Evolutionary conservation across 169 alveolate genomes (phyloP).

Genomic region (Cryptosporidium ubiquitum): DNA sequence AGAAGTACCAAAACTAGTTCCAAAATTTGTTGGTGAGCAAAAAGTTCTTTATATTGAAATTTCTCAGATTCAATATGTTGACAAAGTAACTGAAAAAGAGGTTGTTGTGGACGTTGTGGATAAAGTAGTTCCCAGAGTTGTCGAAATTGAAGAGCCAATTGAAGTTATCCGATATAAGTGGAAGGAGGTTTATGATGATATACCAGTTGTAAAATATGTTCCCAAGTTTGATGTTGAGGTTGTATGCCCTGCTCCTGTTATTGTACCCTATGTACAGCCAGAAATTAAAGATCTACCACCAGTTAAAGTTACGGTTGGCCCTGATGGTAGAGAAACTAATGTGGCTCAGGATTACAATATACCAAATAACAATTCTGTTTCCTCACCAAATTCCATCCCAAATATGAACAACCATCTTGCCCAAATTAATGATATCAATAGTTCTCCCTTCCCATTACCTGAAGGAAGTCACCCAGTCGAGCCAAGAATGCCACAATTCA

Average conservation of each 20-base stretch:
- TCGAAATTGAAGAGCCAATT: slow-evolving; percentile 85
- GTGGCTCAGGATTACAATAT: slow-evolving; percentile 56
- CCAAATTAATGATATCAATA: slow-evolving; percentile 31
- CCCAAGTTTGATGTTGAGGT: slow-evolving; percentile 88
- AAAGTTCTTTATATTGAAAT: slow-evolving; percentile 85
- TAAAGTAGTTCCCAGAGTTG: slow-evolving; percentile 85
- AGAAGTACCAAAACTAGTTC: slow-evolving; percentile 86
- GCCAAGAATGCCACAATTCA: slow-evolving; percentile 68
- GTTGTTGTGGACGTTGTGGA: slow-evolving; percentile 87
- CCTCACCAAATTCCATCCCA: slow-evolving; percentile 33
- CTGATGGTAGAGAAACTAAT: slow-evolving; percentile 73
- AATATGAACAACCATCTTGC: slow-evolving; percentile 26
- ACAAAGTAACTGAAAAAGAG: slow-evolving; percentile 85
- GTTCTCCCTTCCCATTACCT: slow-evolving; percentile 73
- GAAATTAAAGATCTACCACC: slow-evolving; percentile 86
- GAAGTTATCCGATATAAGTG: slow-evolving; percentile 86
- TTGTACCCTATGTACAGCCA: slow-evolving; percentile 87
- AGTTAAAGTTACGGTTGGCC: slow-evolving; percentile 81
- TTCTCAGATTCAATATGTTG: slow-evolving; percentile 85
- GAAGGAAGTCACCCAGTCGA: slow-evolving; percentile 73
- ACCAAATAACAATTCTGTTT: slow-evolving; percentile 10
- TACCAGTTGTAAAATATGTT: slow-evolving; percentile 86
- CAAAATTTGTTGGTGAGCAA: slow-evolving; percentile 88
- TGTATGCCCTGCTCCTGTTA: slow-evolving; percentile 88
- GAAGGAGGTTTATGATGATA: slow-evolving; percentile 87